phyloP scores from a whole-genome alignment of 2,329 filamentous ascomycete species.

The Penicillium glabrum region DNA sequence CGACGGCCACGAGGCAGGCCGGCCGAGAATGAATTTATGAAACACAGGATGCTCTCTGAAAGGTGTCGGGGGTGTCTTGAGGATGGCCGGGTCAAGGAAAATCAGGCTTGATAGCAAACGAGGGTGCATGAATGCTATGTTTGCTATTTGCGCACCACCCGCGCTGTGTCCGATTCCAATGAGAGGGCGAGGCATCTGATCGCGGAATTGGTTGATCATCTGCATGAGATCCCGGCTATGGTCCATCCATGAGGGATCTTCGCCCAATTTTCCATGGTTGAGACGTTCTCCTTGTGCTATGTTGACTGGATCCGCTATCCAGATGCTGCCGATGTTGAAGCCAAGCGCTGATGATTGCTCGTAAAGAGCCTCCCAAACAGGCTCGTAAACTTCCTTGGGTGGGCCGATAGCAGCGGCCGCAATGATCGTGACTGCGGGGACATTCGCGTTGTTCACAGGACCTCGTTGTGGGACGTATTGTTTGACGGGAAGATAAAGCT shows the following conservation, averaged over 20 bases:
- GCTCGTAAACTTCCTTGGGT: not conserved
- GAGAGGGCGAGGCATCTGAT: not conserved
- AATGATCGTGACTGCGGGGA: not conserved
- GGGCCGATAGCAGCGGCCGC: not conserved
- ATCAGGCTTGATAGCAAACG: not conserved
- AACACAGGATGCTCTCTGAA: not conserved
- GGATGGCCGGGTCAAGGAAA: not conserved
- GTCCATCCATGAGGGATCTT: too few relatives aligned
- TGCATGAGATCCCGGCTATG: too few relatives aligned
- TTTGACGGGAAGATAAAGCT: not conserved
- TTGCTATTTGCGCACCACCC: not conserved
- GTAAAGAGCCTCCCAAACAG: not conserved
- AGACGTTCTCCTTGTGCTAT: too few relatives aligned
- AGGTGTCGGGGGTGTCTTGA: not conserved
- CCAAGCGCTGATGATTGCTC: not conserved
- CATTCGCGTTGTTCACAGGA: too few relatives aligned
- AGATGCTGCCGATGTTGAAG: not conserved
- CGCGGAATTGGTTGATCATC: not conserved
- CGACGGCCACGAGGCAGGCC: not conserved
- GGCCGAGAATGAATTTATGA: not conserved
- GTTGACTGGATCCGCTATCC: too few relatives aligned
- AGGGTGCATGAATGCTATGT: not conserved
- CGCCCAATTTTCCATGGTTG: too few relatives aligned
- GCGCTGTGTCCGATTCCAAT: not conserved
- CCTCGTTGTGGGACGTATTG: too few relatives aligned